Percentiles rank a stretch among this genome's conserved stretches.
These are phyloP conservation scores for Jimgerdemannia flammicorona DNA, from an alignment of 192 early-diverging fungal species.

Conservation along the genomic window DNA sequence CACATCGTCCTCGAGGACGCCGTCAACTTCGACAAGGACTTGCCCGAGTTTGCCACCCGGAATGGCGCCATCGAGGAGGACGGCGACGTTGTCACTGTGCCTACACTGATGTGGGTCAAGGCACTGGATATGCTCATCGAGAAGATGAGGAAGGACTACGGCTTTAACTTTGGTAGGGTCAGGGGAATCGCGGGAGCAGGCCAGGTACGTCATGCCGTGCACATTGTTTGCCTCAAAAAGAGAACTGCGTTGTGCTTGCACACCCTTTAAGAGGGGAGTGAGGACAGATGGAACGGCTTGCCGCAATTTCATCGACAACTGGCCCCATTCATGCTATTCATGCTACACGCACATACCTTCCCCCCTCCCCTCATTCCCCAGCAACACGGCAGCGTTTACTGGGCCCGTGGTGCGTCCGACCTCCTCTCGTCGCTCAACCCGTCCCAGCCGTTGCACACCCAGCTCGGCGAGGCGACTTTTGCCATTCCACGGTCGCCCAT, in stretches of 20 bases:
- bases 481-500: slow-evolving; percentile 66
- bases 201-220: slow-evolving; percentile 34
- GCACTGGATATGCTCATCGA: slow-evolving; percentile 63
- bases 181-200: slow-evolving; percentile 65
- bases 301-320: no score
- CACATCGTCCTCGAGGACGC: slow-evolving; percentile 40
- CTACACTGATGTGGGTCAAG: slow-evolving; percentile 76
- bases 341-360: background rate
- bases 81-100: slow-evolving; percentile 55
- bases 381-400: slow-evolving; percentile 88
- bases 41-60: slow-evolving; percentile 51
- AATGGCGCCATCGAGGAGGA: slow-evolving; percentile 40
- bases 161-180: slow-evolving; percentile 26
- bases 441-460: slow-evolving; percentile 30
- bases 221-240: background rate
- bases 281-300: no score
- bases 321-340: background rate
- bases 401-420: slow-evolving; percentile 46
- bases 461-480: slow-evolving; percentile 48
- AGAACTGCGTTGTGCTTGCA: background rate
- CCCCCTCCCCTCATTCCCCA: slow-evolving; percentile 14
- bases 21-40: slow-evolving; percentile 59
- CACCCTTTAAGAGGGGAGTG: no score
- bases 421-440: slow-evolving; percentile 36
- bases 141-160: slow-evolving; percentile 31